These are phyloP conservation scores for Micractinium conductrix DNA, from an alignment of 139 green algal genomes.

Conservation along the genomic window DNA sequence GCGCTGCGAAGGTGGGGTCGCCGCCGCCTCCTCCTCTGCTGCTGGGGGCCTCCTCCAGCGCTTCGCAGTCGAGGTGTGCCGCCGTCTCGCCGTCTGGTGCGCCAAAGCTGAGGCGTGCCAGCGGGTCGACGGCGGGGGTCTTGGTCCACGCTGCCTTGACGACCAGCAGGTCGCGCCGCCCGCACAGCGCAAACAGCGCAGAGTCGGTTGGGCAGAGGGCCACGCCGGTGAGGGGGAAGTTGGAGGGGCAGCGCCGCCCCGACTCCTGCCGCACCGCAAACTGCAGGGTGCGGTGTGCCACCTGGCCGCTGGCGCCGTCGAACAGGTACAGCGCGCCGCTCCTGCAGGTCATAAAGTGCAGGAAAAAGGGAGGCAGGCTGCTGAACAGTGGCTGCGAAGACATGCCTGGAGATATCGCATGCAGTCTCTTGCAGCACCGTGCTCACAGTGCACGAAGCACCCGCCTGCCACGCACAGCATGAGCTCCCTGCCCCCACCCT, in stretches of 20 bases:
- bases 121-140: background rate
- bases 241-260: background rate
- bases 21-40: background rate
- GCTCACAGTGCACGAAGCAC: background rate
- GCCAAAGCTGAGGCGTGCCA: conserved; percentile 1
- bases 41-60: background rate
- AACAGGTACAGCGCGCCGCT: background rate
- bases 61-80: too few species aligned
- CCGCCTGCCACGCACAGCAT: background rate
- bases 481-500: too few species aligned
- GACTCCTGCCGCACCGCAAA: conserved; percentile 8
- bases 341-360: background rate
- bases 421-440: background rate
- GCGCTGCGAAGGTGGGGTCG: background rate
- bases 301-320: conserved; percentile 18
- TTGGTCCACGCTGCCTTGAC: conserved; percentile 13
- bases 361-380: background rate
- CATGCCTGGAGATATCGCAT: background rate
- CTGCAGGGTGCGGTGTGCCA: conserved; percentile 19
- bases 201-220: background rate
- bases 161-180: conserved; percentile 3
- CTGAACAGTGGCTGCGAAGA: too few species aligned
- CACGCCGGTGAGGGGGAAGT: background rate
- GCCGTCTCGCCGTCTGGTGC: background rate
- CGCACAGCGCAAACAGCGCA: conserved; percentile 14